Conservation (phyloP, 768 basidiomycete genomes). For the Naematelia aurantialba region DNA sequence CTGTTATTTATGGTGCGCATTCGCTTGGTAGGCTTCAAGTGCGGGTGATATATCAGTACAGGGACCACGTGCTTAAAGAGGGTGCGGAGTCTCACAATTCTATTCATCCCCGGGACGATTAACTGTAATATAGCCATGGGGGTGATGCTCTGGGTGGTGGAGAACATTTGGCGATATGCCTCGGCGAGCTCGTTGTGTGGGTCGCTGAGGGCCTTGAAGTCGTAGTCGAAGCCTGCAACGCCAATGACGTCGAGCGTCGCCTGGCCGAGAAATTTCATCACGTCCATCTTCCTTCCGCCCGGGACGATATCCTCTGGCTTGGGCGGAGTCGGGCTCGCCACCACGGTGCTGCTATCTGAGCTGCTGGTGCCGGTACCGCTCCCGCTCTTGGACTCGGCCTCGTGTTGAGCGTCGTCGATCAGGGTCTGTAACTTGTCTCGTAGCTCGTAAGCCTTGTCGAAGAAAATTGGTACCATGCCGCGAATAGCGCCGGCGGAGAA, state of each 20-base stretch:
- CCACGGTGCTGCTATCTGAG: constrained; percentile 1
- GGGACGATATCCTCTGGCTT: constrained; percentile 16
- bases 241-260: constrained; percentile 75
- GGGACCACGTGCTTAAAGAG: not conserved
- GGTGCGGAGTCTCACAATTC: constrained; percentile 37
- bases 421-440: constrained; percentile 23
- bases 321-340: constrained; percentile 17
- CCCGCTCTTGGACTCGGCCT: not conserved
- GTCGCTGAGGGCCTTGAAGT: constrained; percentile 77
- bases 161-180: constrained; percentile 53
- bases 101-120: constrained; percentile 52
- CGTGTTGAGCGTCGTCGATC: constrained; percentile 25
- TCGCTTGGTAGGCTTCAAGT: constrained; percentile 54
- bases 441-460: constrained; percentile 59
- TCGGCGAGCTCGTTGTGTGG: constrained; percentile 86
- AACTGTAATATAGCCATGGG: constrained; percentile 24
- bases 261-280: constrained; percentile 60
- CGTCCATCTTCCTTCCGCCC: constrained; percentile 55
- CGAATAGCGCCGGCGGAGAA: constrained; percentile 56
- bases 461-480: constrained; percentile 58
- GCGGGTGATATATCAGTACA: not conserved
- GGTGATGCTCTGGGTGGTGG: constrained; percentile 18
- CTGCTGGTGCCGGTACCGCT: too few species aligned
- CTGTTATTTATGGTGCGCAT: constrained; percentile 54
- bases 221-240: constrained; percentile 68